Conservation (phyloP, 2,329 filamentous ascomycete genomes). For the Phoma herbarum region DNA sequence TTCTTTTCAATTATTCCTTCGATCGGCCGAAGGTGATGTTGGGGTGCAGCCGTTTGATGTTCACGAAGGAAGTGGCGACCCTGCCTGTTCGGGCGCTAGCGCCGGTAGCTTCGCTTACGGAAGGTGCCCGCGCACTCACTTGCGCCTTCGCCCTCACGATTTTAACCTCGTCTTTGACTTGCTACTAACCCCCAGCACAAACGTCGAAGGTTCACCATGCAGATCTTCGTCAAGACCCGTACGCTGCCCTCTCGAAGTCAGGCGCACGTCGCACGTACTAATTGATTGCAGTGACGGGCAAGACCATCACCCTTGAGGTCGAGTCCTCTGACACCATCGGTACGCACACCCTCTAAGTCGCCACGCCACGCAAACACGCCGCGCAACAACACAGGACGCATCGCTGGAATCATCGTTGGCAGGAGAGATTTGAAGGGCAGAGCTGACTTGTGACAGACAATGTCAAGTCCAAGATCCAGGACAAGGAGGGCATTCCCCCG, state of each 20-base stretch:
- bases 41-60: constrained; percentile 2
- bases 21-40: not conserved
- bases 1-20: not conserved
- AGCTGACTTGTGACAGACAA: constrained; percentile 69
- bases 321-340: constrained; percentile 96
- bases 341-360: constrained; percentile 38
- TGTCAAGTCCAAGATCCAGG: constrained; percentile 99
- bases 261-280: constrained; percentile 19
- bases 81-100: constrained; percentile 1
- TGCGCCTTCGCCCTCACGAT: constrained; percentile 4
- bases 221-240: constrained; percentile 97
- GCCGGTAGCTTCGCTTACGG: constrained; percentile 5
- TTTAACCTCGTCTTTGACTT: constrained; percentile 4
- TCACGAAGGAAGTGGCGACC: not conserved
- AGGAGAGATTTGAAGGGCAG: constrained; percentile 5
- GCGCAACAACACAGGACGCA: constrained; percentile 24
- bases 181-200: constrained; percentile 5
- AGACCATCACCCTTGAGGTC: constrained; percentile 99
- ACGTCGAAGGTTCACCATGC: constrained; percentile 33
- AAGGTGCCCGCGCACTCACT: constrained; percentile 5
- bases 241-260: constrained; percentile 20
- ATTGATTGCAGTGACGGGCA: constrained; percentile 72
- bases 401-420: constrained; percentile 9
- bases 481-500: constrained; percentile 98
- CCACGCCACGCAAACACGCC: constrained; percentile 25